Percentiles rank a stretch among this genome's conserved stretches.
Conservation (phyloP, 164 flowering plant genomes). For the Aristolochia fimbriata region DNA sequence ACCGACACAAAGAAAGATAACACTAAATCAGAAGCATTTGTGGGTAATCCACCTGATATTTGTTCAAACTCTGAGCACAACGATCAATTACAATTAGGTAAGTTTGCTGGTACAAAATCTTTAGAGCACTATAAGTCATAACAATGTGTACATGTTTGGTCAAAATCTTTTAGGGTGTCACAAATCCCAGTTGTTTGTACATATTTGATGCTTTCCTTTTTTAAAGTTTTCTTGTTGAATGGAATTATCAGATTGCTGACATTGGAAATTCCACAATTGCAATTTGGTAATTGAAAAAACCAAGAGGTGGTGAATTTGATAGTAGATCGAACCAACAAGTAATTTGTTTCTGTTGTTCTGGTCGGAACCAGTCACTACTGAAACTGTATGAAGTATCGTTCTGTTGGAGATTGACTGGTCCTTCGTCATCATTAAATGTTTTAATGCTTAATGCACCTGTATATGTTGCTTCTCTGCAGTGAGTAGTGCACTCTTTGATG, state of each 20-base stretch:
- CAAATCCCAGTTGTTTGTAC: too few species aligned
- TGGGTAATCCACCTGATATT: constrained; percentile 4
- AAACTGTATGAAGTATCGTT: neutral
- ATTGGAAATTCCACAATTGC: too few species aligned
- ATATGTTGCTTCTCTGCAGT: constrained; percentile 22
- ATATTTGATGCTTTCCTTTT: too few species aligned
- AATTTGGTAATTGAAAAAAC: too few species aligned
- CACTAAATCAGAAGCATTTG: constrained; percentile 5
- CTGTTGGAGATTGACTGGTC: neutral
- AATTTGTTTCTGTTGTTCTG: neutral
- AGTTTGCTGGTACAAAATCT: neutral
- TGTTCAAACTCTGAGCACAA: constrained; percentile 11
- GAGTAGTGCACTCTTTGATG: constrained; percentile 54
- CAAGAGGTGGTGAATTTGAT: too few species aligned
- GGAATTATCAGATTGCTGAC: too few species aligned
- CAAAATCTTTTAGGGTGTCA: too few species aligned
- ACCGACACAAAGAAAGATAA: constrained; percentile 15
- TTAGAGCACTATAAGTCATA: too few species aligned
- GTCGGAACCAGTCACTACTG: neutral
- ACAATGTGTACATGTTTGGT: too few species aligned
- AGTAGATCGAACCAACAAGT: too few species aligned
- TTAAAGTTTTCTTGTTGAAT: too few species aligned
- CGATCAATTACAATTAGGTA: constrained; percentile 31
- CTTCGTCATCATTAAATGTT: neutral
- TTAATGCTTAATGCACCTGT: neutral